Conservation (phyloP, 176 grass and related monocot species). For the Aegilops tauschii region DNA sequence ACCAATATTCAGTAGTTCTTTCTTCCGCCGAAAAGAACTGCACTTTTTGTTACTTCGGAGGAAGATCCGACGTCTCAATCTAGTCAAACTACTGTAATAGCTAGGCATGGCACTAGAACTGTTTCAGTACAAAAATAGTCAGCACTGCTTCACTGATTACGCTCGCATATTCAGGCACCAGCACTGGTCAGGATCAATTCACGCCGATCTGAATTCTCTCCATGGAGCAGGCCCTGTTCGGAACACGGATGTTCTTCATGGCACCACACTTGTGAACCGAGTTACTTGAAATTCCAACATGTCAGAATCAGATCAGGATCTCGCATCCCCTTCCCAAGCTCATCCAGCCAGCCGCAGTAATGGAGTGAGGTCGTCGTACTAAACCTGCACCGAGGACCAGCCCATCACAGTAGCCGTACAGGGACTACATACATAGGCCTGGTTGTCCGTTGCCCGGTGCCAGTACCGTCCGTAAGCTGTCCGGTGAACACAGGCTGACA, state of each 20-base stretch:
- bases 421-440: background rate
- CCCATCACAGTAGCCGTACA: background rate
- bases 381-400: background rate
- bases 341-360: background rate
- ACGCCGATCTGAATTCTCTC: background rate
- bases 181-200: background rate
- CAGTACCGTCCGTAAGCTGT: background rate
- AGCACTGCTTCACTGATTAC: background rate
- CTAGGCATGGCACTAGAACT: background rate
- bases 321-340: background rate
- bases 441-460: background rate
- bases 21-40: no score
- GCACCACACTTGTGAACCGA: background rate
- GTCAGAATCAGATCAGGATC: background rate
- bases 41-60: background rate
- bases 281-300: background rate
- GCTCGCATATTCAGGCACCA: background rate
- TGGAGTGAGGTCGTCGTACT: background rate
- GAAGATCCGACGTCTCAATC: no score
- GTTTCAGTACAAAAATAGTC: background rate
- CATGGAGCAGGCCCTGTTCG: background rate
- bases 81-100: background rate
- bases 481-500: background rate
- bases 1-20: background rate
- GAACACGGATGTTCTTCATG: background rate